Base-by-base conservation (phyloP, 2,329 filamentous ascomycete genomes). In the Fonsecaea monophora region DNA sequence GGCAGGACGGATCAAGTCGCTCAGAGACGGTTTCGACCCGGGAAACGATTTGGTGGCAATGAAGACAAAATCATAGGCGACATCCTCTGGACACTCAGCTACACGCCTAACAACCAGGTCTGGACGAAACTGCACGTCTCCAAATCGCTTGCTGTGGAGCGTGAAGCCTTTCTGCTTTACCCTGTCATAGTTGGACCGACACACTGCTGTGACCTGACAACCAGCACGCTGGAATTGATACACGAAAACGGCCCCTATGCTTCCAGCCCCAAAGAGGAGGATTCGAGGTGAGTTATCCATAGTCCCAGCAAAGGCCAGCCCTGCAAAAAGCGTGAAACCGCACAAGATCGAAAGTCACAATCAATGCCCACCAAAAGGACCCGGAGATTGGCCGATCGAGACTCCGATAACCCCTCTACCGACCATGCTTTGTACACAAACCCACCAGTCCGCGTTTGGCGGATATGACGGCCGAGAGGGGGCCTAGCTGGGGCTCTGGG, bases 91-190 rank as follows among this genome's bases (percentile, higher is more conserved):
- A 72, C 74, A 88, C 30, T 86, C 85, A 10, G 81, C 80, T 12
- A 86, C 84, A 42, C 83, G 87, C 18, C 87, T 82, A 74, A 87
- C 91, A 12, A 87, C 87, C 55, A 83, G 82, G 65, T 87, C 77
- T 4, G 90, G 85, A 45, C 70, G 79, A 79, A 90, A 92, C 30
- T 78, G 83, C 77, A 90, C 90, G 75, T 88, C 81, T 54, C 89
- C 89, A 75, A 90, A 92, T 62, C 85, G 83, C 61, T 84, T 77
- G 0, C 86, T 87, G 21, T 82, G 75, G 64, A 89, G 87, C 1
- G 75, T 73, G 71, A 87, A 87, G 13, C 86, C 86, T 4, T 79
- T 72, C 7, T 79, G 73, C 21, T 76, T 75, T 18, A 86, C 86
- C 0, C 75, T 75, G 0, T 80, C 74, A 73, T 82, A 88, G 72